phyloP scores from a whole-genome alignment of 2,329 filamentous ascomycete genomes.

The Colletotrichum destructivum region DNA sequence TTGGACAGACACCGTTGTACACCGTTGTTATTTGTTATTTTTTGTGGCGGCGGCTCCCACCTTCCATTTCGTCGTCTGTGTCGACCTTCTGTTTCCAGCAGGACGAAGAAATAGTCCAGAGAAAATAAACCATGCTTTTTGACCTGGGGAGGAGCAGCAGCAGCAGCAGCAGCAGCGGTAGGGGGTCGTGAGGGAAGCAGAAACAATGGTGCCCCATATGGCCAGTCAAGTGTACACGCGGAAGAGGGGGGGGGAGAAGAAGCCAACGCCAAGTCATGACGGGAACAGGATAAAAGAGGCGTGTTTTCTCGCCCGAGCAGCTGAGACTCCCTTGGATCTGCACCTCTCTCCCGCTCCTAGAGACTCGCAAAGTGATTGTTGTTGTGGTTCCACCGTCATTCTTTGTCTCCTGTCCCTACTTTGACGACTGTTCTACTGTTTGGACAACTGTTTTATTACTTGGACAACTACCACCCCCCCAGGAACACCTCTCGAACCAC shows the following conservation, averaged over 20 bases:
- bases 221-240: no score
- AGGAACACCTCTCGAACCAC: conserved; percentile 24
- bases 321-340: background rate
- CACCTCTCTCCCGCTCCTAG: conserved; percentile 23
- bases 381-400: conserved; percentile 26
- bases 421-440: no score
- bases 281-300: conserved; percentile 27
- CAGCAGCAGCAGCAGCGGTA: conserved; percentile 19
- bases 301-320: background rate
- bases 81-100: conserved; percentile 36
- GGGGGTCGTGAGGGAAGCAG: no score
- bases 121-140: conserved; percentile 12
- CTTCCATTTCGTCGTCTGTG: background rate
- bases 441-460: no score
- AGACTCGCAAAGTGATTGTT: conserved; percentile 13
- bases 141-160: background rate
- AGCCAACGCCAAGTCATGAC: conserved; percentile 15
- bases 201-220: no score
- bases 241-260: background rate
- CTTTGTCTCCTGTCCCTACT: background rate
- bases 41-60: background rate
- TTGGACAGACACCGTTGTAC: no score
- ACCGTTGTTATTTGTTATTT: conserved; percentile 1
- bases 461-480: background rate
- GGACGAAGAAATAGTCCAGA: background rate